These are phyloP conservation scores for Acanthamoeba healyi DNA, from an alignment of 208 protist species.

Conservation along the genomic window DNA sequence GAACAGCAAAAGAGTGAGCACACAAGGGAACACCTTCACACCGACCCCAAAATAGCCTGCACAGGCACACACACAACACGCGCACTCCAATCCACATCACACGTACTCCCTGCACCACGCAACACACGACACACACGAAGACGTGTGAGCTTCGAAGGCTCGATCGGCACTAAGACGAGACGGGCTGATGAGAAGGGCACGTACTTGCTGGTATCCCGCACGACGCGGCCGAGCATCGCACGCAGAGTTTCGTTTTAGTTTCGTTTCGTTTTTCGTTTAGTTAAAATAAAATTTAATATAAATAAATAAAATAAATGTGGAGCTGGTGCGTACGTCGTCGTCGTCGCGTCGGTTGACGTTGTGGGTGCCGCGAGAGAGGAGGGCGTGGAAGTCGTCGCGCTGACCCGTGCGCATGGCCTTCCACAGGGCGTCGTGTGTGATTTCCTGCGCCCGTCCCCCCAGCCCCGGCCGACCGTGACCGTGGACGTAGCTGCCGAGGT, in stretches of 20 bases:
- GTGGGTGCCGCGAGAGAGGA: slow-evolving; percentile 9
- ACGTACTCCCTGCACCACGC: background rate
- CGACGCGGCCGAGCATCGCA: background rate
- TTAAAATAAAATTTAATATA: background rate
- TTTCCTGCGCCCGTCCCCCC: slow-evolving; percentile 2
- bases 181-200: no score
- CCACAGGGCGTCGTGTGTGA: slow-evolving; percentile 32
- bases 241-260: no score
- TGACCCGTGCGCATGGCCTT: background rate
- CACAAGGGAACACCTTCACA: no score
- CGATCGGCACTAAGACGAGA: no score
- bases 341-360: slow-evolving; percentile 51
- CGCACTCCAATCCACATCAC: no score
- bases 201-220: background rate
- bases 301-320: no score
- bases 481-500: no score
- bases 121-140: background rate
- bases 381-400: background rate
- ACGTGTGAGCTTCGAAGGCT: background rate
- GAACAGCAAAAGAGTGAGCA: no score
- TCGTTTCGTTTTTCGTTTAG: background rate
- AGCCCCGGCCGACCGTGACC: no score
- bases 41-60: no score
- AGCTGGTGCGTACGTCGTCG: slow-evolving; percentile 24
- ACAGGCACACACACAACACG: no score